A percentile compares a stretch with the other conserved stretches of the same genome.
phyloP scores from a whole-genome alignment of 83 land plant genomes.

The Picea mariana region DNA sequence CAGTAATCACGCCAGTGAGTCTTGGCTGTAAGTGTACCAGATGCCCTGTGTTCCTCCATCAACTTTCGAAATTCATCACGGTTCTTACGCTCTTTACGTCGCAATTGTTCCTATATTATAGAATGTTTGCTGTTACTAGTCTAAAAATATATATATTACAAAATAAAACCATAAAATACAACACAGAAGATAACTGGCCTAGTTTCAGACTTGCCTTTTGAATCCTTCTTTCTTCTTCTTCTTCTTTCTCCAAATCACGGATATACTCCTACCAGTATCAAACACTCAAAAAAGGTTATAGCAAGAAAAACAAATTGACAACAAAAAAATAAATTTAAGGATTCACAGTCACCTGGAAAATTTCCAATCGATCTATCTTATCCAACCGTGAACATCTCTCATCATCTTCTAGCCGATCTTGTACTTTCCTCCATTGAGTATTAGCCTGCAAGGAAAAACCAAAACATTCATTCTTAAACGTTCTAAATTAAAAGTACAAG shows the following conservation, averaged over 20 bases:
- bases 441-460: constrained; percentile 53
- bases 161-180: background rate
- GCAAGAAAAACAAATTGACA: constrained; percentile 10
- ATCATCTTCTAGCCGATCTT: constrained; percentile 95
- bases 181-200: background rate
- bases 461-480: background rate
- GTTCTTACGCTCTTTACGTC: constrained; percentile 87
- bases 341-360: constrained; percentile 64
- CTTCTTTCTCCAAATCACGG: constrained; percentile 89
- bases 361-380: constrained; percentile 86
- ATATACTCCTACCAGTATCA: constrained; percentile 78
- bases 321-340: background rate
- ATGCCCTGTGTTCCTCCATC: constrained; percentile 80
- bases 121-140: background rate
- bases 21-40: constrained; percentile 76
- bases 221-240: constrained; percentile 84
- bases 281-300: background rate
- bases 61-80: constrained; percentile 94
- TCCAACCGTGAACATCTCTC: constrained; percentile 93
- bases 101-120: constrained; percentile 70
- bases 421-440: constrained; percentile 97
- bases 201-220: constrained; percentile 59
- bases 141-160: background rate
- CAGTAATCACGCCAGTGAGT: constrained; percentile 91
- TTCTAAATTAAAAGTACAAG: background rate